Evolutionary conservation across 83 land plant species (phyloP), one percentile per base, ranked within the genome.

Genomic region (Thuja plicata): DNA sequence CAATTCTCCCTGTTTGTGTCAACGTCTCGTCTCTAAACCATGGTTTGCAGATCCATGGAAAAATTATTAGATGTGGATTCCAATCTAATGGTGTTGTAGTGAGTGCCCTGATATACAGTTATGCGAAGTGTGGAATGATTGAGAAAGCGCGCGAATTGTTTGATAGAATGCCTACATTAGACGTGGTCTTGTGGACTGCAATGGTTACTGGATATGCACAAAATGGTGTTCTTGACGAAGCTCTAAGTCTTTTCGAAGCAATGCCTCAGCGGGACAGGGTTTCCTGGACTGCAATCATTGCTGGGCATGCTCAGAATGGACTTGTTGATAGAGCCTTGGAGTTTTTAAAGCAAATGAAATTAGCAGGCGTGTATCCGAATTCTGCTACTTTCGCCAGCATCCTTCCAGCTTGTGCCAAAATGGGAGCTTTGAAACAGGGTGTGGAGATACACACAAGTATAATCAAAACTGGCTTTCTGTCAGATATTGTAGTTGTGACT

Each of bases 121-220:
- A 85, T 54, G 37, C 87, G 0, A 50, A 85, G 12, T 85, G 87
- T 30, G 87, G 87, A 50, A 85, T 17, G 32, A 5, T 85, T 7
- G 37, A 85, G 62, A 54, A 85, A 40, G 87, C 87, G n/a, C 55
- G 40, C 8, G 40, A 30, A 38, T 5, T 71, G 27, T 88, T 88
- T 52, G 43, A 88, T 16, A 38, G 32, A 45, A 52, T 88, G 89
- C 86, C 40, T 32, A 8, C 6, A 6, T 38, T 35, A 37, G 84
- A 88, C 21, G 40, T 88, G 19, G 45, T 88, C 3, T 79, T 86
- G 3, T 87, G 88, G 88, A 54, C 76, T 87, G 79, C 43, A 41
- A 87, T 87, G 88, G 62, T 87, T 34, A 73, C 88, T 46, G 88
- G 88, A 87, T 87, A 87, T 87, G 73, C 73, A 27, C 73, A 88